A percentile compares a stretch with the other conserved stretches of the same genome.
Evolutionary conservation across 2,329 filamentous ascomycete genomes (phyloP).

Genomic region (Bertia moriformis): DNA sequence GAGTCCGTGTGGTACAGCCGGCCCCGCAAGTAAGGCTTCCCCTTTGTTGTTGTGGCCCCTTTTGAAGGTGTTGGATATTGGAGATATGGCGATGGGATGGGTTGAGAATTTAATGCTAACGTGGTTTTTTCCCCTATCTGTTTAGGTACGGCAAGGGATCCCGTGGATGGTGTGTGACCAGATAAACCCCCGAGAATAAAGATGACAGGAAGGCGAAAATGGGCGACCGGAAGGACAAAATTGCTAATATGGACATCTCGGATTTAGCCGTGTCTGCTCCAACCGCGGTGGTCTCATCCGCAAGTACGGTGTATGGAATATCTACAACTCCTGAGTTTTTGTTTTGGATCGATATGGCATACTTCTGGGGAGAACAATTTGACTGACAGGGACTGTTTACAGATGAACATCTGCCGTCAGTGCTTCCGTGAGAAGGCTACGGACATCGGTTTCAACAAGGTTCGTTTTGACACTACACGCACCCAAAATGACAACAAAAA

Average conservation of each 20-base stretch:
- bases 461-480: too few species aligned
- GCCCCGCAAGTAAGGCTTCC: constrained; percentile 41
- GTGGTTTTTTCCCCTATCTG: too few species aligned
- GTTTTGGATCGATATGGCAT: too few species aligned
- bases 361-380: too few species aligned
- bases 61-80: too few species aligned
- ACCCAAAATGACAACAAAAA: too few species aligned
- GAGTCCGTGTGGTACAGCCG: constrained; percentile 63
- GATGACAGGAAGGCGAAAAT: background rate
- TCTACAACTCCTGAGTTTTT: background rate
- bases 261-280: constrained; percentile 52
- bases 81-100: too few species aligned
- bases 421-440: constrained; percentile 14
- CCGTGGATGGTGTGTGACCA: constrained; percentile 41
- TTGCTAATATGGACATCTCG: constrained; percentile 8
- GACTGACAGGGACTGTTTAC: too few species aligned
- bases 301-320: constrained; percentile 52
- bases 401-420: constrained; percentile 25
- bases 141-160: constrained; percentile 44
- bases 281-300: constrained; percentile 61
- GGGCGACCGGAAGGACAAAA: background rate
- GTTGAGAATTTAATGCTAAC: too few species aligned
- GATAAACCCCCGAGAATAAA: background rate
- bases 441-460: constrained; percentile 14
- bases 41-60: too few species aligned